Conservation (phyloP, 805 yeast genomes). For the Helenozyma rhizophorensis region DNA sequence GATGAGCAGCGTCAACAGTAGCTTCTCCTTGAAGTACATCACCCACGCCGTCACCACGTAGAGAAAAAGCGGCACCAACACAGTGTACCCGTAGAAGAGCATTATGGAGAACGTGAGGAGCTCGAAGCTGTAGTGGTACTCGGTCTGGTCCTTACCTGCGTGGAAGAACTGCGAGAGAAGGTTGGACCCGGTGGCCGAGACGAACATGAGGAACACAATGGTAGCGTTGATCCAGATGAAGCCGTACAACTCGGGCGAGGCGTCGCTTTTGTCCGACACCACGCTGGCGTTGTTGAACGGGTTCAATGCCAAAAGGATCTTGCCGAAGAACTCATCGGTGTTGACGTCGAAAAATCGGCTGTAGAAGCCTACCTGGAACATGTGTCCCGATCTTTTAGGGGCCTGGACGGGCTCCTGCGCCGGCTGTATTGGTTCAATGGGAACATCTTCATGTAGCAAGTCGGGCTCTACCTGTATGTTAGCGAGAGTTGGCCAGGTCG, state of each 20-base stretch:
- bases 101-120: conserved; percentile 64
- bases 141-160: conserved; percentile 29
- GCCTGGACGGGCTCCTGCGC: conserved; percentile 1
- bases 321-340: conserved; percentile 53
- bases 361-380: conserved; percentile 56
- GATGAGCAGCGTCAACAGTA: conserved; percentile 56
- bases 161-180: conserved; percentile 55
- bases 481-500: not conserved
- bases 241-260: conserved; percentile 69
- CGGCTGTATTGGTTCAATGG: conserved; percentile 3
- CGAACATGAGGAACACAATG: conserved; percentile 67
- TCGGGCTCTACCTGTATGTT: conserved; percentile 15
- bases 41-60: conserved; percentile 50
- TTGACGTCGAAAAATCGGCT: conserved; percentile 66
- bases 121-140: conserved; percentile 57
- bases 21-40: conserved; percentile 45
- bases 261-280: conserved; percentile 15
- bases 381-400: conserved; percentile 1
- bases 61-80: conserved; percentile 55
- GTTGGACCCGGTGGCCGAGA: conserved; percentile 67
- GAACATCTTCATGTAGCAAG: conserved; percentile 20
- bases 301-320: conserved; percentile 54
- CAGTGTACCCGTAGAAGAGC: conserved; percentile 72
- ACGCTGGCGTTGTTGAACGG: conserved; percentile 37
- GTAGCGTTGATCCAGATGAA: conserved; percentile 90